Base-by-base conservation (phyloP, 1,139 yeast genomes). In the Suhomyces atakaporum region DNA sequence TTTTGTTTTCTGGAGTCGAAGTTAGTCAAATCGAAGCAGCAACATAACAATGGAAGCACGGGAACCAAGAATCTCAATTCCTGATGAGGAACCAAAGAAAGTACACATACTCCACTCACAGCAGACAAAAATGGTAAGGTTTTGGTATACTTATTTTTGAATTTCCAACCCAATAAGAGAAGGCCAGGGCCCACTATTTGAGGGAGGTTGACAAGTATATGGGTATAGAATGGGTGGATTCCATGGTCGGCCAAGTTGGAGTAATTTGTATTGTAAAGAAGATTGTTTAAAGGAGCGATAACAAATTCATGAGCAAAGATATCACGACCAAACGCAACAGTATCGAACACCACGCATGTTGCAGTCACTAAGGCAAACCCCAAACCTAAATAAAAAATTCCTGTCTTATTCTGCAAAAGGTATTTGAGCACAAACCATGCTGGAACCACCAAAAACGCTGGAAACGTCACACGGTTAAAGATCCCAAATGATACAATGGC, bases 31-130 rank as follows among this genome's bases (percentile, higher is more conserved):
- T 79, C 81, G 44, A 83, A 72, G 43, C 87, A 77, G 36, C 81
- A 73, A 48, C 85, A 77, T 5, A 81, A 57, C 5, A 90, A 62
- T 0, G 97, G 97, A 1, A 85, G 64, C 14, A 83, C 53, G 0
- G 98, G 98, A 1, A 81, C 52, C 31, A 94, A 62, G 56, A 94
- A 94, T 30, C 99, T 68, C 18, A 87, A 69, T 56, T 94, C 99
- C 57, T 94, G 98, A 55, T 94, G 99, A 7, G 95, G 95, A 10
- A 88, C 72, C 0, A 78, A 4, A 0, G 97, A 87, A 18, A 92
- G 67, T 4, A 78, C 40, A 0, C 66, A 4, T 1, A 87, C 25
- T 0, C 90, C 95, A 10, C 95, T 79, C 1, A 75, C 42, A 0
- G 83, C 69, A 0, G 90, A 62, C 28, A 83, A 62, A 44, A 79